Percentiles rank a stretch among this genome's conserved stretches.
Evolutionary conservation across 768 basidiomycete genomes (phyloP).

Genomic region (Boletus bicolor): DNA sequence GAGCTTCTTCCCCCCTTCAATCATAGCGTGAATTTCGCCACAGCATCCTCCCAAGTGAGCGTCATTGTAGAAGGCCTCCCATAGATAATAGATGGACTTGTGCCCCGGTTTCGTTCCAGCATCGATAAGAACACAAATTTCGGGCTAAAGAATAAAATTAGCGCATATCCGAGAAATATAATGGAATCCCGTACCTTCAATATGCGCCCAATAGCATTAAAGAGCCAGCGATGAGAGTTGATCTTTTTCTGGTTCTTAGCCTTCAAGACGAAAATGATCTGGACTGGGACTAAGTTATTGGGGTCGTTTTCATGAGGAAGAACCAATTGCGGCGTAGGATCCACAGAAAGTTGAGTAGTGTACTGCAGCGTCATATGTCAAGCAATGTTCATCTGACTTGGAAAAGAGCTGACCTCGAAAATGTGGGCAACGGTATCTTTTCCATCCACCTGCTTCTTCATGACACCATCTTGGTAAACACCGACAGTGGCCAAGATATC

Average conservation of each 20-base stretch:
- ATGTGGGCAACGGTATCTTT: slow-evolving; percentile 92
- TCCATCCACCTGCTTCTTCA: slow-evolving; percentile 89
- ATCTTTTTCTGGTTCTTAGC: slow-evolving; percentile 96
- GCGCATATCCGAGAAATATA: background rate
- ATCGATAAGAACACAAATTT: slow-evolving; percentile 89
- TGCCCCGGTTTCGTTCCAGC: slow-evolving; percentile 97
- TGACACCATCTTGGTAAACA: slow-evolving; percentile 91
- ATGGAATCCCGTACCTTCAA: slow-evolving; percentile 51
- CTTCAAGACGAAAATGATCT: slow-evolving; percentile 88
- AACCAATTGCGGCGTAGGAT: slow-evolving; percentile 84
- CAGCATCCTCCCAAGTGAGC: slow-evolving; percentile 80
- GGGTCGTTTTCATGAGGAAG: slow-evolving; percentile 87
- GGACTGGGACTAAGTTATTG: slow-evolving; percentile 90
- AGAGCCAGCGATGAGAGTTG: slow-evolving; percentile 93
- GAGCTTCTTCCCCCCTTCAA: slow-evolving; percentile 87
- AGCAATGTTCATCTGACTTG: background rate
- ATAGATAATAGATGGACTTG: slow-evolving; percentile 93
- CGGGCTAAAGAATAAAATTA: slow-evolving; percentile 54
- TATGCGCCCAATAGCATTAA: slow-evolving; percentile 87
- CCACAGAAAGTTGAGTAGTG: slow-evolving; percentile 94
- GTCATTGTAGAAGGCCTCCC: slow-evolving; percentile 89
- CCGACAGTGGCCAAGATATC: slow-evolving; percentile 88
- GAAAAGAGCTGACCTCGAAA: slow-evolving; percentile 65
- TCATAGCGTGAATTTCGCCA: slow-evolving; percentile 97
- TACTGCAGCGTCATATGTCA: slow-evolving; percentile 51